phyloP scores from a whole-genome alignment of 306 rosid genomes.

The Coriaria nepalensis region DNA sequence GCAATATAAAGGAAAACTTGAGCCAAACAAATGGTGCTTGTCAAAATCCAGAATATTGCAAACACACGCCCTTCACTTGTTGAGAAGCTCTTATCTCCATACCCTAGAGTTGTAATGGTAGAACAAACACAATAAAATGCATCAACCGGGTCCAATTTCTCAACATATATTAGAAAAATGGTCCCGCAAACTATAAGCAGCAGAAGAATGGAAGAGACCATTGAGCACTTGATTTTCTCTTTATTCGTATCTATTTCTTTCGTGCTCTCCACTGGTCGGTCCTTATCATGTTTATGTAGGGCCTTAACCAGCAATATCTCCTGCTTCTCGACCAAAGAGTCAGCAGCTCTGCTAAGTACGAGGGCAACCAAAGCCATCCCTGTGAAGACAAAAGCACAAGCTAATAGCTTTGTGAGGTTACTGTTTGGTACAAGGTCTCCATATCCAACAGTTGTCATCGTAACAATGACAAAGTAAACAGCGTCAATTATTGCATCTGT shows the following conservation, averaged over 20 bases:
- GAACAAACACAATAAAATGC: conserved; percentile 47
- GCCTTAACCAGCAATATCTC: conserved; percentile 23
- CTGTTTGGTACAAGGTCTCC: conserved; percentile 38
- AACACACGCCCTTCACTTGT: conserved; percentile 59
- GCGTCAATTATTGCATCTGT: conserved; percentile 32
- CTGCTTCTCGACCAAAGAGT: conserved; percentile 34
- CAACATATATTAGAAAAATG: conserved; percentile 18
- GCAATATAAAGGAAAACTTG: conserved; percentile 68
- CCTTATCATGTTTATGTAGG: conserved; percentile 11
- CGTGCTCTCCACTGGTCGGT: background rate
- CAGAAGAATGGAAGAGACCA: conserved; percentile 20
- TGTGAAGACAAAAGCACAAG: conserved; percentile 36
- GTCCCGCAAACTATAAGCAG: conserved; percentile 27
- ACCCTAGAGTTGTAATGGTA: conserved; percentile 38
- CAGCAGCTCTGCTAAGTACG: conserved; percentile 28
- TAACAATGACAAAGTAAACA: conserved; percentile 32
- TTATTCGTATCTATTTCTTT: conserved; percentile 17
- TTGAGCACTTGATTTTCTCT: conserved; percentile 25
- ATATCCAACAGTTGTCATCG: conserved; percentile 49
- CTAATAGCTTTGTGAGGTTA: conserved; percentile 24
- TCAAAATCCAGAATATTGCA: conserved; percentile 71
- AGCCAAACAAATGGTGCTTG: conserved; percentile 54
- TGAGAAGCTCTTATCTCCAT: conserved; percentile 78
- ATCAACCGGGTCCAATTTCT: conserved; percentile 27
- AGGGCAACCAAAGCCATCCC: conserved; percentile 32